Evolutionary conservation across 768 basidiomycete genomes (phyloP).

Genomic region (Suillus occidentalis): DNA sequence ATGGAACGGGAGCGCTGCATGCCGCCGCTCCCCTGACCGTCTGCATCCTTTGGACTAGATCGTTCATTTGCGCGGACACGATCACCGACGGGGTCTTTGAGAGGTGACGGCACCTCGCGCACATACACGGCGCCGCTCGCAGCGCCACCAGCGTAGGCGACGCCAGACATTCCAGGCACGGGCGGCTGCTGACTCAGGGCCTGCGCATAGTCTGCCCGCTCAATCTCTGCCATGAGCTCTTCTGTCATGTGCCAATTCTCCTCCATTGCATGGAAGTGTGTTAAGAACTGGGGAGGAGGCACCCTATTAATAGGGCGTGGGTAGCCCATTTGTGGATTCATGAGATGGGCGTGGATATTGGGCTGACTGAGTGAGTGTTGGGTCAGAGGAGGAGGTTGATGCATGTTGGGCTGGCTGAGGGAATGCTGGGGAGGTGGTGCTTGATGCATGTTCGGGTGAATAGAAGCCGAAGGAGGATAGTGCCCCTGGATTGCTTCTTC

Average conservation of each 20-base stretch:
- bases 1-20: conserved; percentile 27
- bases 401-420: conserved; percentile 30
- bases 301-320: conserved; percentile 65
- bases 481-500: conserved; percentile 37
- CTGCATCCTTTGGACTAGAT: conserved; percentile 54
- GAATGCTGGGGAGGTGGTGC: conserved; percentile 35
- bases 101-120: conserved; percentile 41
- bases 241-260: conserved; percentile 69
- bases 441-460: conserved; percentile 30
- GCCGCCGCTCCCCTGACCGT: conserved; percentile 33
- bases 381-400: conserved; percentile 40
- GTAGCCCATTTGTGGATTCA: conserved; percentile 45
- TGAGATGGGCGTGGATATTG: conserved; percentile 30
- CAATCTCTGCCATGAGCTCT: conserved; percentile 69
- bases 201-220: conserved; percentile 67
- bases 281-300: conserved; percentile 54
- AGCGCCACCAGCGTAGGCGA: conserved; percentile 49
- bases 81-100: conserved; percentile 53
- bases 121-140: conserved; percentile 37
- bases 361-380: conserved; percentile 28
- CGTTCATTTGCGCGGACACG: conserved; percentile 53
- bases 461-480: conserved; percentile 43
- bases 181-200: conserved; percentile 46
- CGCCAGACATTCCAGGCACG: conserved; percentile 39
- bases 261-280: conserved; percentile 52